Evolutionary conservation across 225 moss, liverwort and hornwort genomes (phyloP).

Genomic region (Anthoceros angustus): DNA sequence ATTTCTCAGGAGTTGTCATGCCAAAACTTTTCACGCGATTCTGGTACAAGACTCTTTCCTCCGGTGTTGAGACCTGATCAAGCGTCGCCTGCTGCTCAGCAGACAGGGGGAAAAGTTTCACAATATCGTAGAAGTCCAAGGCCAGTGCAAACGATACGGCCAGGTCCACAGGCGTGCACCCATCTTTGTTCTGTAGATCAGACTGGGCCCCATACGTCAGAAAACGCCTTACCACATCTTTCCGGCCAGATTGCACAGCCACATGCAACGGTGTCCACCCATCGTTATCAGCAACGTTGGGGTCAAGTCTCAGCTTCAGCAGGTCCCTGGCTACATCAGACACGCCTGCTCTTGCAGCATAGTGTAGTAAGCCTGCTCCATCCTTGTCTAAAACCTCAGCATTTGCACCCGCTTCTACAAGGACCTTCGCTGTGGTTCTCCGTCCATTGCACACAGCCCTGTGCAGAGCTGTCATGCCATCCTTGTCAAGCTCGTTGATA

Average conservation of each 20-base stretch:
- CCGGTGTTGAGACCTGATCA: not conserved
- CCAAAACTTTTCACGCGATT: not conserved
- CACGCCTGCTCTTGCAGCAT: not conserved
- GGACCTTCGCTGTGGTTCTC: slow-evolving; percentile 46
- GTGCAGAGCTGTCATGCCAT: slow-evolving; percentile 63
- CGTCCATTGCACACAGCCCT: slow-evolving; percentile 64
- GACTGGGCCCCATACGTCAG: not conserved
- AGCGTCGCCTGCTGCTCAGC: not conserved
- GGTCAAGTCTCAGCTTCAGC: not conserved
- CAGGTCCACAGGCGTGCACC: slow-evolving; percentile 57
- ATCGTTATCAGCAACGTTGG: not conserved
- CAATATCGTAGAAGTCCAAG: slow-evolving; percentile 69
- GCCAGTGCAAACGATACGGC: slow-evolving; percentile 67
- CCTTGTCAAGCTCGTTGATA: slow-evolving; percentile 13
- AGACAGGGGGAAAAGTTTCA: slow-evolving; percentile 25
- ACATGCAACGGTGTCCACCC: slow-evolving; percentile 4
- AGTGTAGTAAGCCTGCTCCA: slow-evolving; percentile 8
- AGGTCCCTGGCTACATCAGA: slow-evolving; percentile 1
- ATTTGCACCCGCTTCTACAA: slow-evolving; percentile 55
- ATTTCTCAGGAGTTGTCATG: not conserved
- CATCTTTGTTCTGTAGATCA: slow-evolving; percentile 13
- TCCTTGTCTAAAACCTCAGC: slow-evolving; percentile 31
- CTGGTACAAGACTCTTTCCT: not conserved
- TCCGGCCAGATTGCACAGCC: not conserved
- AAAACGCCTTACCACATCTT: not conserved